Evolutionary conservation across 2,329 filamentous ascomycete species (phyloP).

Genomic region (Diaporthe citriasiana): DNA sequence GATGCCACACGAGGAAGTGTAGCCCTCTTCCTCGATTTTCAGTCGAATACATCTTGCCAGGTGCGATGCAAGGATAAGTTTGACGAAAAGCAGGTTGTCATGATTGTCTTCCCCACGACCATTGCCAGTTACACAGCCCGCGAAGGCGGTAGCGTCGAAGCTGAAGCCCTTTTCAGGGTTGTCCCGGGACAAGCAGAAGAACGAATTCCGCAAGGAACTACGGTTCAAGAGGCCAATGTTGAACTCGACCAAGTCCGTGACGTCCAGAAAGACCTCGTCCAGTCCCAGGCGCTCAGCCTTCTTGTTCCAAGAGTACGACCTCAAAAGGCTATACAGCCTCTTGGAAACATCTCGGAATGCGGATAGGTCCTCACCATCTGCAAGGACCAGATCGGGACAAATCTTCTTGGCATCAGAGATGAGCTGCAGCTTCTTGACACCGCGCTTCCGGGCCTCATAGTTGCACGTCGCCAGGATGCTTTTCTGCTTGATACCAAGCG

Average conservation of each 20-base stretch:
- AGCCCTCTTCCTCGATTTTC: constrained; percentile 82
- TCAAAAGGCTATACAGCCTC: constrained; percentile 79
- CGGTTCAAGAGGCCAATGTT: constrained; percentile 80
- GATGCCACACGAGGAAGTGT: constrained; percentile 89
- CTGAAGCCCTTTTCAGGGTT: constrained; percentile 86
- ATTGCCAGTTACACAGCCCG: constrained; percentile 68
- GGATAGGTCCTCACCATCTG: constrained; percentile 88
- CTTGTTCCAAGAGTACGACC: constrained; percentile 80
- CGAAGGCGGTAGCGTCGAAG: constrained; percentile 79
- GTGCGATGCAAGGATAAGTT: constrained; percentile 84
- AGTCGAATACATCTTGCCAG: constrained; percentile 81
- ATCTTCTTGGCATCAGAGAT: constrained; percentile 83
- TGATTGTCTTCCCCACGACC: constrained; percentile 1
- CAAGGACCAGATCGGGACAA: constrained; percentile 87
- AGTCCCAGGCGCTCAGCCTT: constrained; percentile 88
- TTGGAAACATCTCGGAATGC: constrained; percentile 91
- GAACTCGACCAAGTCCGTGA: constrained; percentile 88
- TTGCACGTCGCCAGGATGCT: constrained; percentile 95
- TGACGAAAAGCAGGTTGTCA: constrained; percentile 60
- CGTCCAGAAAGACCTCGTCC: constrained; percentile 90
- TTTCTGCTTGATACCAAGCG: constrained; percentile 91
- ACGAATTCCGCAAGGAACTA: constrained; percentile 75
- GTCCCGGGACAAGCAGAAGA: constrained; percentile 80
- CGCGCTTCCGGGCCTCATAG: constrained; percentile 85
- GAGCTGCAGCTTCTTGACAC: constrained; percentile 86